Percentiles rank a stretch among this genome's conserved stretches.
Conservation (phyloP, 352 stramenopile species). For the Phytophthora nicotianae region DNA sequence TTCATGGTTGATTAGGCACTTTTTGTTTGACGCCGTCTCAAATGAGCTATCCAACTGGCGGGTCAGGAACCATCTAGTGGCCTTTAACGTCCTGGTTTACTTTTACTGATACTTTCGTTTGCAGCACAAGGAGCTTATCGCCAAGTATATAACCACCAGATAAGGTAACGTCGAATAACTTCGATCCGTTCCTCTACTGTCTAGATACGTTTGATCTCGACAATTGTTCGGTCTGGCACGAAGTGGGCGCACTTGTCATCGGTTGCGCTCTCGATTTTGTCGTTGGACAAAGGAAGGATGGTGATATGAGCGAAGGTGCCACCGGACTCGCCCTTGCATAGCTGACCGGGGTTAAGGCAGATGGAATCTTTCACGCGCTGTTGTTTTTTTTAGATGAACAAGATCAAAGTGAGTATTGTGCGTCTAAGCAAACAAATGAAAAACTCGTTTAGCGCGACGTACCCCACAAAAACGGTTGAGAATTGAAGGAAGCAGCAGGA, state of each 20-base stretch:
- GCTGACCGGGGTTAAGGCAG: conserved; percentile 94
- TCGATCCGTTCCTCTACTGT: not conserved
- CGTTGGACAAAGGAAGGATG: conserved; percentile 89
- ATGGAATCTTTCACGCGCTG: conserved; percentile 91
- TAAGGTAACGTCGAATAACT: not conserved
- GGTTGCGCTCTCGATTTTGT: conserved; percentile 61
- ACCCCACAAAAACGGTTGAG: conserved; percentile 91
- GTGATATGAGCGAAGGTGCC: conserved; percentile 94
- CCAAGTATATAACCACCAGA: no score
- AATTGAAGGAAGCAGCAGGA: conserved; percentile 95
- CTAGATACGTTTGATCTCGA: conserved; percentile 94
- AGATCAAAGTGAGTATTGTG: conserved; percentile 13
- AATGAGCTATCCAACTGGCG: no score
- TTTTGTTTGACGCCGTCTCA: no score
- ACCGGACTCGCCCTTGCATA: conserved; percentile 93
- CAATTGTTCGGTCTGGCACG: conserved; percentile 87
- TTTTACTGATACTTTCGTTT: no score
- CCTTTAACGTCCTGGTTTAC: no score
- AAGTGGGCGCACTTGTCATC: conserved; percentile 66
- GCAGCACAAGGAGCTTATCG: no score
- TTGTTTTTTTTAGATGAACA: conserved; percentile 40
- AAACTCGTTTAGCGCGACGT: conserved; percentile 28
- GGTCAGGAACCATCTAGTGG: no score
- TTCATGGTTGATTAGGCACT: no score
- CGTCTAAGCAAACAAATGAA: not conserved